phyloP scores from a whole-genome alignment of 495 filamentous ascomycete species.

The Evansstolkia leycettana region DNA sequence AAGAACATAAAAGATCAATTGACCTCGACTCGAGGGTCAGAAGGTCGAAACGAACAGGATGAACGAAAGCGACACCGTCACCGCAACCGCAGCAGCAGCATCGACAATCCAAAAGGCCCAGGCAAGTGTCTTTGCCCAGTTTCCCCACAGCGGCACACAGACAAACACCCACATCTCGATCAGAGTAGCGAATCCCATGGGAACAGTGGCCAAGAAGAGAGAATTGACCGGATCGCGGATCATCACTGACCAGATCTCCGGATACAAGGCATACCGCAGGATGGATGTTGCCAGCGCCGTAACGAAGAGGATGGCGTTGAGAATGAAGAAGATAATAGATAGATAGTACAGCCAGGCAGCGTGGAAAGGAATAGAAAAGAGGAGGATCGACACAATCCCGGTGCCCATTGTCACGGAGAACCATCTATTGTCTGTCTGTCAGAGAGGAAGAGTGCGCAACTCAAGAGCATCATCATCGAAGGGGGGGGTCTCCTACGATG shows the following conservation, averaged over 20 bases:
- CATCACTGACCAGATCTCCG: constrained; percentile 33
- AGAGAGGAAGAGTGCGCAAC: constrained; percentile 22
- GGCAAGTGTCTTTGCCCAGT: constrained; percentile 18
- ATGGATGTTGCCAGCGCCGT: constrained; percentile 22
- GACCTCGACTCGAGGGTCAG: neutral
- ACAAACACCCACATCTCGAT: constrained; percentile 34
- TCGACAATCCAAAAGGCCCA: constrained; percentile 39
- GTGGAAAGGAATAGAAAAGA: constrained; percentile 28
- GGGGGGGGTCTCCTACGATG: too few species aligned
- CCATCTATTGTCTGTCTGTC: constrained; percentile 21
- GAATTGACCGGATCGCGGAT: constrained; percentile 32
- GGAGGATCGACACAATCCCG: constrained; percentile 33
- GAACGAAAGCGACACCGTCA: constrained; percentile 29
- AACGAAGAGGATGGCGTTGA: constrained; percentile 32
- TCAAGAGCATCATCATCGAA: too few species aligned
- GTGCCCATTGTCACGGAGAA: constrained; percentile 39
- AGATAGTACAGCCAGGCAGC: constrained; percentile 28
- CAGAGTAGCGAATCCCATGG: constrained; percentile 39
- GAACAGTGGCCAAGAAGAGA: constrained; percentile 33
- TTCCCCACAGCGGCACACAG: constrained; percentile 32
- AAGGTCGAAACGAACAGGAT: constrained; percentile 24
- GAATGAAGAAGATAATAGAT: constrained; percentile 28
- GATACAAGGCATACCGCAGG: constrained; percentile 36
- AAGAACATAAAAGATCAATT: neutral
- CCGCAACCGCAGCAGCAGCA: constrained; percentile 20